Evolutionary conservation across 805 yeast genomes (phyloP).

Genomic region (Zygoascus flipseniorum): DNA sequence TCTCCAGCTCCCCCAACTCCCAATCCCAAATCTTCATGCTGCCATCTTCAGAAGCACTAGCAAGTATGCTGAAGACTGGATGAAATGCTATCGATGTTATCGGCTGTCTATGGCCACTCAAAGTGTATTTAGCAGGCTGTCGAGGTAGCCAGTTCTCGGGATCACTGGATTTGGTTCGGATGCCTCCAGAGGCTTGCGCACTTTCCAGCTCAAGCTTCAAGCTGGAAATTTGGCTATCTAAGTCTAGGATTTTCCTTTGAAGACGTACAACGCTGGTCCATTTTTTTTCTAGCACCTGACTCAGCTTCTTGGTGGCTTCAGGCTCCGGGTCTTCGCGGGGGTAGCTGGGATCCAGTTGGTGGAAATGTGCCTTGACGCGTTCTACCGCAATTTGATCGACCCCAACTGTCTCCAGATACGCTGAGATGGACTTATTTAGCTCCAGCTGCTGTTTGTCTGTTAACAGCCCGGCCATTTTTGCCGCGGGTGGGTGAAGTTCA

Average conservation of each 20-base stretch:
- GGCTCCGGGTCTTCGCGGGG: background rate
- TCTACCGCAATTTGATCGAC: background rate
- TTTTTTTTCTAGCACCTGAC: conserved; percentile 53
- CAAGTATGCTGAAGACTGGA: conserved; percentile 59
- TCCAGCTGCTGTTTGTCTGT: conserved; percentile 39
- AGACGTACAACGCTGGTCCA: conserved; percentile 81
- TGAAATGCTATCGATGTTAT: conserved; percentile 63
- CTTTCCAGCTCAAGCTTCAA: conserved; percentile 36
- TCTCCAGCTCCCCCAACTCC: conserved; percentile 54
- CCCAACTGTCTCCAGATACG: conserved; percentile 35
- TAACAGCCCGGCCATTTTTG: conserved; percentile 25
- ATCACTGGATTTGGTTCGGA: background rate
- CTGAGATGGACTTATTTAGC: conserved; percentile 40
- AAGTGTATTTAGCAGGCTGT: conserved; percentile 31
- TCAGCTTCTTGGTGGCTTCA: conserved; percentile 2
- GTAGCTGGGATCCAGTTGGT: background rate
- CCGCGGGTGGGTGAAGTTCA: background rate
- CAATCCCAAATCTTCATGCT: conserved; percentile 63
- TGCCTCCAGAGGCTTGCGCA: conserved; percentile 25
- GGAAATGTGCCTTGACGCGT: background rate
- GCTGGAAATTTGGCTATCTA: conserved; percentile 51
- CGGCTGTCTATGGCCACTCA: conserved; percentile 50
- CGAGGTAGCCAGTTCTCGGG: conserved; percentile 56
- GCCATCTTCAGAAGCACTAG: conserved; percentile 67
- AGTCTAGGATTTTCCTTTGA: conserved; percentile 59